Base-by-base conservation (phyloP, 176 grass and related monocot genomes). In the Guadua angustifolia region DNA sequence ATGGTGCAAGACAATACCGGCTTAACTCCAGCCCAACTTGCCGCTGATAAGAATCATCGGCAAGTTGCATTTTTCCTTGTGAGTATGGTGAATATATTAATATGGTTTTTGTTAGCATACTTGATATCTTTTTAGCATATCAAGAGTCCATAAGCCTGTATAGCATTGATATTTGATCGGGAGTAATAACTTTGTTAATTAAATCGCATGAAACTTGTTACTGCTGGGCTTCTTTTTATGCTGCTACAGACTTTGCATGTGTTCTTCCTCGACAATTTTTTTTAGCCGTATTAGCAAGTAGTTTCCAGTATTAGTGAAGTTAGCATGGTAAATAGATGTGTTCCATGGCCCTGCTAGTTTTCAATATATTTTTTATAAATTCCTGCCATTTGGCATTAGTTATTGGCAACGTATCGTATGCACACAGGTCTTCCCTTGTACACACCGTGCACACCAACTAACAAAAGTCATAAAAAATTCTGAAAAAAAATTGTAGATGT, bases 51-150 rank as follows among this genome's bases (percentile, higher is more conserved):
- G 88, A 90, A 64, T 79, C 97, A 99, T 78, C 87, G 89, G 5
- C 97, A 99, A 99, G 97, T 91, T 84, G 93, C 89, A 43, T 96
- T 99, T 96, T 99, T 96, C 75, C 97, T 99, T 67, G 97, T 99
- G 88, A 87, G 97, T 99, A 86, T 79, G 12, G 84, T 19, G 52
- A 46, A 36, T 82, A 4, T 6, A 29, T 90, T 57, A 73, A 9
- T 78, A 26, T 73, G 35, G 39, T 74, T 13, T 21, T 1, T 40
- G 77, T 44, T 58, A 4, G 35, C 35, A 38, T 57, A 64, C 59
- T 66, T 74, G 10, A 57, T 36, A 36, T 3, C 35, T 3, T 36
- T 36, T 36, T 75, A 81, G 16, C 32, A 63, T 82, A 51, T 45
- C 29, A 60, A 74, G 14, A 79, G 58, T 38, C 36, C 10, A 43